A percentile compares a stretch with the other conserved stretches of the same genome.
These are phyloP conservation scores for Lentinula detonsa DNA, from an alignment of 768 basidiomycete genomes.

Conservation along the genomic window DNA sequence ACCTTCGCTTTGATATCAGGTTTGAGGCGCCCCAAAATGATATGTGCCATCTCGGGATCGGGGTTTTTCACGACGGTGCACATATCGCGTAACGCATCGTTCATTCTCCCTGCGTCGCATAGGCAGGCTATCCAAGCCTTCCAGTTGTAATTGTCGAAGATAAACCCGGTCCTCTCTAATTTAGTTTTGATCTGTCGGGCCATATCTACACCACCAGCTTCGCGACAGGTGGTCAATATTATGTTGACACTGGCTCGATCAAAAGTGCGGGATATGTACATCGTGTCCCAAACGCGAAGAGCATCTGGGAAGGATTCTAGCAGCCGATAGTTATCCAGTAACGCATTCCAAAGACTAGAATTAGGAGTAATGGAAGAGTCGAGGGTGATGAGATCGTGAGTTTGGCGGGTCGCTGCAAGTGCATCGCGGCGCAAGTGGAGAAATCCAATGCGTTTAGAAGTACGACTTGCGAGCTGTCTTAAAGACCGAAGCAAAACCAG, in stretches of 20 bases:
- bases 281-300: constrained; percentile 74
- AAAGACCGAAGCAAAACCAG: constrained; percentile 60
- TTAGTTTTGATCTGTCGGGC: constrained; percentile 52
- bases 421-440: neutral
- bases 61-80: constrained; percentile 63
- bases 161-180: constrained; percentile 42
- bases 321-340: constrained; percentile 89
- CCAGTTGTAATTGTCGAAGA: constrained; percentile 66
- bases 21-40: constrained; percentile 10
- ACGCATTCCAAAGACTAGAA: constrained; percentile 64
- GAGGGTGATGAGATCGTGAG: constrained; percentile 73
- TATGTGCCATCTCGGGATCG: constrained; percentile 35
- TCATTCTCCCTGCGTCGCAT: constrained; percentile 60
- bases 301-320: constrained; percentile 65
- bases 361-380: constrained; percentile 76
- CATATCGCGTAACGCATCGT: constrained; percentile 61
- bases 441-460: constrained; percentile 7
- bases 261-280: constrained; percentile 52
- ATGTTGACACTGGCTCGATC: constrained; percentile 69
- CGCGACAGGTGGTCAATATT: constrained; percentile 81
- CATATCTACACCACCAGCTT: constrained; percentile 40
- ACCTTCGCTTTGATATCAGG: constrained; percentile 38
- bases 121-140: constrained; percentile 81
- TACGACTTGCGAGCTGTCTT: constrained; percentile 30
- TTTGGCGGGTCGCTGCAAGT: constrained; percentile 38